A percentile compares a stretch with the other conserved stretches of the same genome.
Evolutionary conservation across 2,329 filamentous ascomycete species (phyloP).

Genomic region (Iodosphaeria phyllophila): DNA sequence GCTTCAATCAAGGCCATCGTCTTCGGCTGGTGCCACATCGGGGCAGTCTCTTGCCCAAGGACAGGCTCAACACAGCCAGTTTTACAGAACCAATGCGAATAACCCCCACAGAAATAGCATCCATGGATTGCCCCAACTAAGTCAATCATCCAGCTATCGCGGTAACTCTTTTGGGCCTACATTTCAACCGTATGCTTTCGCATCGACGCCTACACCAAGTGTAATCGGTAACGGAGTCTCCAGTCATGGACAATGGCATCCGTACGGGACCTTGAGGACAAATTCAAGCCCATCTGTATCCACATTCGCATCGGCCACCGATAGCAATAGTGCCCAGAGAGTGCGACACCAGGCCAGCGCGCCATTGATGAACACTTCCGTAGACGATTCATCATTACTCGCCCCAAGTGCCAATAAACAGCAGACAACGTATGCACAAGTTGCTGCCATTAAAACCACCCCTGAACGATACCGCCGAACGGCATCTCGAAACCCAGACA

Average conservation of each 20-base stretch:
- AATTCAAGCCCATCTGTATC: slow-evolving; percentile 24
- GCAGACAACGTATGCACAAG: slow-evolving; percentile 34
- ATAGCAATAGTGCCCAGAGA: slow-evolving; percentile 13
- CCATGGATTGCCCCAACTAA: slow-evolving; percentile 29
- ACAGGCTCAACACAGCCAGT: slow-evolving; percentile 24
- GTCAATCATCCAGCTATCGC: slow-evolving; percentile 36
- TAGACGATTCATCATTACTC: slow-evolving; percentile 33
- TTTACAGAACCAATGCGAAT: too few species aligned
- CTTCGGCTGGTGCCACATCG: slow-evolving; percentile 41
- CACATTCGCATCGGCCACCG: slow-evolving; percentile 19
- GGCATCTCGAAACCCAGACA: slow-evolving; percentile 34
- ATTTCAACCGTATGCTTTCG: slow-evolving; percentile 63
- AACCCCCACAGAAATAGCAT: slow-evolving; percentile 28
- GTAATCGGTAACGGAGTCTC: slow-evolving; percentile 23
- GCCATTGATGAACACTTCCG: slow-evolving; percentile 23
- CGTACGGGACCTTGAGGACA: slow-evolving; percentile 26
- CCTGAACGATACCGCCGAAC: slow-evolving; percentile 71
- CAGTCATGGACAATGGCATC: slow-evolving; percentile 30
- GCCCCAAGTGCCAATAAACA: slow-evolving; percentile 17
- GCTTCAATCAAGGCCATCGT: slow-evolving; percentile 54
- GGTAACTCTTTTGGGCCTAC: slow-evolving; percentile 33
- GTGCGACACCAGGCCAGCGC: slow-evolving; percentile 8
- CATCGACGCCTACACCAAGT: slow-evolving; percentile 46
- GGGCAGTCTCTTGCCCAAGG: slow-evolving; percentile 26
- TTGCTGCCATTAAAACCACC: slow-evolving; percentile 44